Evolutionary conservation across 768 basidiomycete genomes (phyloP).

Genomic region (Suillus alpinus): DNA sequence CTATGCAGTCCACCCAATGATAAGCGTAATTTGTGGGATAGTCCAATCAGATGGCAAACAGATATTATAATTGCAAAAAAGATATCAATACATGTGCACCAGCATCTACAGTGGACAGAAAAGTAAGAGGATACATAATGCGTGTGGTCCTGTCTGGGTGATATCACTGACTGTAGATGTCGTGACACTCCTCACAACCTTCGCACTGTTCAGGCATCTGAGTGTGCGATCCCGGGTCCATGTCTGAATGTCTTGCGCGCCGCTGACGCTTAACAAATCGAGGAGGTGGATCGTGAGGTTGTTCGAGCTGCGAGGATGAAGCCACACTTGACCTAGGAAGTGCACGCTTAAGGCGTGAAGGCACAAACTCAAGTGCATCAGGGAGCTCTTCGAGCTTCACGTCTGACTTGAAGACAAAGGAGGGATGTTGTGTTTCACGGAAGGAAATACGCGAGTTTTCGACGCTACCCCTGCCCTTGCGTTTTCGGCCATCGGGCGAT

Average conservation of each 20-base stretch:
- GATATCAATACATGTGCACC: not conserved
- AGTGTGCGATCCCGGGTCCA: not conserved
- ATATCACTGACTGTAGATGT: not conserved
- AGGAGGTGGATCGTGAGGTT: not conserved
- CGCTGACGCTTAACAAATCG: slow-evolving; percentile 24
- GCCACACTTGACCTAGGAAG: slow-evolving; percentile 23
- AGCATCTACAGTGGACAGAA: not conserved
- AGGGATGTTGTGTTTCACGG: not conserved
- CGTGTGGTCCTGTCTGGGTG: not conserved
- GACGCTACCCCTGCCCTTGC: not conserved
- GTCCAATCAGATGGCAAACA: not conserved
- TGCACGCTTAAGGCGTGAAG: slow-evolving; percentile 25
- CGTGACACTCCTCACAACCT: not conserved
- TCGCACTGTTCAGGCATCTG: not conserved
- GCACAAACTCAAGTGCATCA: too few species aligned
- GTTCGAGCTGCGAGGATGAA: not conserved
- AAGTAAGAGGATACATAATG: not conserved
- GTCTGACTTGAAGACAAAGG: not conserved
- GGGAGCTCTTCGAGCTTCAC: not conserved
- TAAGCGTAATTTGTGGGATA: not conserved
- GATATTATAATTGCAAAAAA: not conserved
- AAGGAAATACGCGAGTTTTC: not conserved
- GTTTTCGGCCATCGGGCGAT: slow-evolving; percentile 1
- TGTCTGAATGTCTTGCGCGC: slow-evolving; percentile 17
- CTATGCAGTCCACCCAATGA: not conserved